Conservation (phyloP, 768 basidiomycete genomes). For the Agrocybe pediades region DNA sequence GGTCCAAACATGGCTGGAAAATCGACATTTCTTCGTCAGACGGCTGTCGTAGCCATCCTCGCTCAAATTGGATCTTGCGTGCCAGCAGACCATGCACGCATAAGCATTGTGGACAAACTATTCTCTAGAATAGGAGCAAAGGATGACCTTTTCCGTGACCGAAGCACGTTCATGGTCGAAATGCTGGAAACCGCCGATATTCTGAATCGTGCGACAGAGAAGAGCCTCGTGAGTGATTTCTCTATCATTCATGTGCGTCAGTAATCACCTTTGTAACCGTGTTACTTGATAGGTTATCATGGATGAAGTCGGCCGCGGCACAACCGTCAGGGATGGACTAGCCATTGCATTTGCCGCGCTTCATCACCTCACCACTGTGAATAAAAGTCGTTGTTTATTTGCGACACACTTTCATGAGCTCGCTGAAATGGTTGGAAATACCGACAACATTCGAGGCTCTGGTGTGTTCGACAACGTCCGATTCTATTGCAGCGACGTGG, state of each 20-base stretch:
- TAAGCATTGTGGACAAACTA: conserved; percentile 89
- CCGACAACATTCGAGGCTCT: conserved; percentile 39
- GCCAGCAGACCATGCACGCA: conserved; percentile 76
- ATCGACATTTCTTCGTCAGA: conserved; percentile 90
- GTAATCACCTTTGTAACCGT: not conserved
- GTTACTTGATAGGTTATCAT: conserved; percentile 80
- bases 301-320: conserved; percentile 99
- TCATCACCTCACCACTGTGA: conserved; percentile 74
- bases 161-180: conserved; percentile 98
- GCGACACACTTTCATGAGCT: conserved; percentile 99
- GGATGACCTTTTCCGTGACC: conserved; percentile 91
- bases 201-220: conserved; percentile 76
- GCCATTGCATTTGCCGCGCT: conserved; percentile 93
- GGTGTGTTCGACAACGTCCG: conserved; percentile 62
- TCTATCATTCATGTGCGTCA: not conserved
- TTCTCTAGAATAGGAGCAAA: conserved; percentile 96
- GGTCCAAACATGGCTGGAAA: conserved; percentile 98
- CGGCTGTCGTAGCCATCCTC: conserved; percentile 84
- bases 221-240: conserved; percentile 67
- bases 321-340: conserved; percentile 88
- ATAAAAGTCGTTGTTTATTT: conserved; percentile 84
- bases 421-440: conserved; percentile 77
- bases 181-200: conserved; percentile 96
- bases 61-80: conserved; percentile 95
- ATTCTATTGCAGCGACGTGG: conserved; percentile 90